Evolutionary conservation across 345 rosid genomes (phyloP), one percentile per base, ranked within the genome.

Genomic region (Bruguiera sexangula): DNA sequence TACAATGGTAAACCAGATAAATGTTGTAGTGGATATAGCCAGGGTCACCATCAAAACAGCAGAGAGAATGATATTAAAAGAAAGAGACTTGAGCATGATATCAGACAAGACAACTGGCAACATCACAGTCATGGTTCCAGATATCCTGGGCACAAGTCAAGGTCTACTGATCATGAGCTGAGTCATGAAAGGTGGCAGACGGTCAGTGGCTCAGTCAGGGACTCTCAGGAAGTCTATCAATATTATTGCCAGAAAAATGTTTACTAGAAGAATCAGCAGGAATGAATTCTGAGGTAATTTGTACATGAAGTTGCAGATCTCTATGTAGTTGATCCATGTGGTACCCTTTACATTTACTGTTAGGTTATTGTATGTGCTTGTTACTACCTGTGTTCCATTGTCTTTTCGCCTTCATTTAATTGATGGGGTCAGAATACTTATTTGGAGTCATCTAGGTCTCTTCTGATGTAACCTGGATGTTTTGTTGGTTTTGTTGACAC

Each of bases 181-280:
- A 63, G 62, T 67, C 76, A 39, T 67, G 81, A 80, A 62, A 76
- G 85, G 73, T 80, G 84, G 88, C 79, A 55, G 73, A 84, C 80
- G 88, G 64, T 50, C 24, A 63, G 77, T 59, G 71, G 76, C 27
- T 64, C 72, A 29, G 76, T 71, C 26, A 73, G 68, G 67, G 60
- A 78, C 31, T 24, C 13, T 62, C 68, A 52, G 24, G 83, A 77
- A 43, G 73, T 68, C 30, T 21, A 43, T 59, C 58, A n/a, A 30
- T 69, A 43, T 66, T 19, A 60, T 70, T 76, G 72, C 54, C 20
- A 67, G 65, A 77, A 71, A 70, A 80, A 56, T 62, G 72, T 22
- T 59, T 68, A 43, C 65, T 73, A 31, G 48, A 62, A 72, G 68
- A 68, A 61, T 68, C 76, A 34, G 69, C 57, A 66, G 67, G 32